These are phyloP conservation scores for Paragyromitra xinjiangensis DNA, from an alignment of 495 filamentous ascomycete species.

Conservation along the genomic window DNA sequence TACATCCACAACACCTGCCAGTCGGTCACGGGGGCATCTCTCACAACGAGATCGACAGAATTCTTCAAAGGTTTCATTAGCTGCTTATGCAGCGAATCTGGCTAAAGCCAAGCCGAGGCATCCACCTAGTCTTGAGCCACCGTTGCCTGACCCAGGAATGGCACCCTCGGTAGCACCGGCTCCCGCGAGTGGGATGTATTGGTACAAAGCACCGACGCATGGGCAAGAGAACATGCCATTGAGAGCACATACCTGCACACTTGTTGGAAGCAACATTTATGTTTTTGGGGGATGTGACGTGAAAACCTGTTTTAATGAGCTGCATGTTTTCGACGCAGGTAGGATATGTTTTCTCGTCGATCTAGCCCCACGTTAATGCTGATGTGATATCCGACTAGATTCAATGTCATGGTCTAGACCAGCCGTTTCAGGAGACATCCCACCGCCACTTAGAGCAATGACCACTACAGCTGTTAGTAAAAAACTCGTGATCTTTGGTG, in stretches of 20 bases:
- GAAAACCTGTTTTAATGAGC: conserved; percentile 70
- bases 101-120: conserved; percentile 43
- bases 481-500: conserved; percentile 72
- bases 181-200: conserved; percentile 75
- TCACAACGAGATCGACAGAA: conserved; percentile 52
- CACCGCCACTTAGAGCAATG: conserved; percentile 71
- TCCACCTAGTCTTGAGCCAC: conserved; percentile 60
- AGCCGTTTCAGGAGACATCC: conserved; percentile 68
- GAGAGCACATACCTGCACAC: conserved; percentile 70
- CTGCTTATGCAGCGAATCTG: conserved; percentile 48
- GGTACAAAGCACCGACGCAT: conserved; percentile 68
- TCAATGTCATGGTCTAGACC: conserved; percentile 71
- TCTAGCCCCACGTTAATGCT: conserved; percentile 11
- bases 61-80: conserved; percentile 54
- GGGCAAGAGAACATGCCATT: conserved; percentile 67
- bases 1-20: conserved; percentile 51
- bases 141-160: conserved; percentile 66
- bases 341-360: conserved; percentile 10
- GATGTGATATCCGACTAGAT: conserved; percentile 57
- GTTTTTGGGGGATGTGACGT: conserved; percentile 74
- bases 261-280: conserved; percentile 69
- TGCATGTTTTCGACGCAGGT: conserved; percentile 70
- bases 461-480: conserved; percentile 72
- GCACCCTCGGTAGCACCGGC: conserved; percentile 68
- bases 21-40: conserved; percentile 49